Evolutionary conservation across 2,329 filamentous ascomycete genomes (phyloP), one percentile per base, ranked within the genome.

Genomic region (Talaromyces sp.): DNA sequence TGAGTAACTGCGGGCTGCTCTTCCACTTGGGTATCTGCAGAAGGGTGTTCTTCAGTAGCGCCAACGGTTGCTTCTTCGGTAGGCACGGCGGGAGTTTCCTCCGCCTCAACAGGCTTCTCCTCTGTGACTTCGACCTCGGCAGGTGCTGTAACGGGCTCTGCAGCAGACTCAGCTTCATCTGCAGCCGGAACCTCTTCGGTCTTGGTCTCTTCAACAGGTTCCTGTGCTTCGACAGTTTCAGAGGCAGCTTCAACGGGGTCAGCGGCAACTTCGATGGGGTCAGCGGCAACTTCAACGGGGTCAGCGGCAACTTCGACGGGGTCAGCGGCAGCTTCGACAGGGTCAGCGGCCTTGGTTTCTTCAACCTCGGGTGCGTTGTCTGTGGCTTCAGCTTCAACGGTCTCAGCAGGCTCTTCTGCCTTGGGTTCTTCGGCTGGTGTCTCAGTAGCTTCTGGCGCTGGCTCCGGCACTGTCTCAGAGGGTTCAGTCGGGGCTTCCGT

Each of bases 81-180:
- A 22, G 15, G 15, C 28, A 36, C 53, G n/a, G 22, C 17, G 17
- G 22, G 13, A 9, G 44, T 13, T n/a, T 57, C 44, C 33, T 52
- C 42, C 10, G 33, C 32, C 32, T 33, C 52, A 33, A 44, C n/a
- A 10, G 39, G 28, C 19, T 32, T 51, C 8, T 60, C 53, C 9
- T 30, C 36, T 11, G 22, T 8, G 17, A 15, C 22, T 32, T 54
- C 17, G 27, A 58, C 61, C 36, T 64, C 58, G 15, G 49, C 51
- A 57, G 62, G 22, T 22, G 65, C 63, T 11, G 25, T 39, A n/a
- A 53, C 55, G 8, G 51, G 39, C 25, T 61, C 59, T 53, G 60
- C 65, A 7, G 52, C 55, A 30, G 59, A 27, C 19, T 58, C 56
- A 27, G 67, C 62, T 55, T 60, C 28, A 51, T 53, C 62, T 17